Evolutionary conservation across 345 rosid genomes (phyloP), one percentile per base, ranked within the genome.

Genomic region (Eucalyptus erythrocorys): DNA sequence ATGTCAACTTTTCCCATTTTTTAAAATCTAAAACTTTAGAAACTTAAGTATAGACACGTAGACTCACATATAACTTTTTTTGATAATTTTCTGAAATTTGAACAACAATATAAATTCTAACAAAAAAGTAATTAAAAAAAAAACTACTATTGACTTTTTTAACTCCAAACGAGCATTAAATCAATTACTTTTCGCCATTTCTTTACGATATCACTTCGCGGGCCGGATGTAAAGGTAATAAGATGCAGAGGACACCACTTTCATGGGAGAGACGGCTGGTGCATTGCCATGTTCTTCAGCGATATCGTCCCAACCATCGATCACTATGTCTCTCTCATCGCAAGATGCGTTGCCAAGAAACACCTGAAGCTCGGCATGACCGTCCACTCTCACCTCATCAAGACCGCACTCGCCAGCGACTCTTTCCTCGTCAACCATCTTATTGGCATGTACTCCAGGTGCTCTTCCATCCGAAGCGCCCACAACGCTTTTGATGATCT

Each of bases 331-430:
- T 79, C 88, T 22, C 88, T 90, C 47, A 32, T 94, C 47, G 85
- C 90, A 24, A 86, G 17, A 89, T 92, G 92, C 90, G 88, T 91
- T 51, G 40, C 90, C 34, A 88, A 86, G 66, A 91, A 86, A 86
- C 89, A 89, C 90, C 86, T 91, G 51, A 90, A 88, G 45, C 86
- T 87, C 27, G 94, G 92, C 86, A 90, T 49, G 89, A 51, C 91
- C 47, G 71, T 94, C 32, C 95, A 93, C 85, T 89, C 93, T 6
- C 89, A 87, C 51, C 90, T 94, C 68, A 86, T 90, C 87, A 94
- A 93, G 91, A 91, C 92, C 16, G 92, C 92, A 15, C 89, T 92
- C 88, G 59, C 76, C 89, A 48, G 76, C n/a, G 85, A 88, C 86
- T 89, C 92, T 51, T 91, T 92, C 90, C 0, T 91, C 68, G 30